Percentiles rank a stretch among this genome's conserved stretches.
Conservation (phyloP, 2,329 filamentous ascomycete genomes). For the Scopulariopsis brevicaulis region DNA sequence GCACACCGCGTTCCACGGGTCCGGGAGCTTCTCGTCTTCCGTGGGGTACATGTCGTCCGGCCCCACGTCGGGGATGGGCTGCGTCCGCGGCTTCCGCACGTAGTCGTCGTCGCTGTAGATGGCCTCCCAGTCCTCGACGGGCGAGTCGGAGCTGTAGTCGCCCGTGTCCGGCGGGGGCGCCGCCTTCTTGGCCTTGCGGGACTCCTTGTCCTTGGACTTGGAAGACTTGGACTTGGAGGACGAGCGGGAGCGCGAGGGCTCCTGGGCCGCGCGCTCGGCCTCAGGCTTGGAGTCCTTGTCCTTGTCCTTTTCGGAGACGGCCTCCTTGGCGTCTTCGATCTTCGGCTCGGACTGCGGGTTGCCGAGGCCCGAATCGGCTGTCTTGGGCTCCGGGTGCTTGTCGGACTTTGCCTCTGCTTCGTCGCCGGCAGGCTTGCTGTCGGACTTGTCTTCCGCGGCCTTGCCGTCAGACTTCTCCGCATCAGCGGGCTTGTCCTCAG, state of each 20-base stretch:
- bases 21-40: conserved; percentile 43
- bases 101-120: conserved; percentile 49
- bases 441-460: neutral
- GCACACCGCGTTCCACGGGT: conserved; percentile 52
- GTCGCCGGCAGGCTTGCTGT: conserved; percentile 7
- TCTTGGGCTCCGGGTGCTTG: conserved; percentile 7
- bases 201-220: conserved; percentile 8
- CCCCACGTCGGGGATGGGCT: conserved; percentile 20
- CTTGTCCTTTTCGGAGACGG: conserved; percentile 11
- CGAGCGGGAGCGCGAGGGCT: conserved; percentile 8
- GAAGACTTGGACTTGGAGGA: conserved; percentile 1
- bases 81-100: conserved; percentile 34
- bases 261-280: conserved; percentile 13
- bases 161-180: conserved; percentile 24
- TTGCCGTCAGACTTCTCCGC: conserved; percentile 5
- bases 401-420: conserved; percentile 5
- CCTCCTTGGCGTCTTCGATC: conserved; percentile 8
- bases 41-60: conserved; percentile 31
- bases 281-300: conserved; percentile 4
- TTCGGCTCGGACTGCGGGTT: conserved; percentile 7
- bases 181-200: conserved; percentile 8
- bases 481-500: conserved; percentile 6
- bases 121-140: conserved; percentile 46
- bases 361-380: conserved; percentile 6
- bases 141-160: conserved; percentile 47